Base-by-base conservation (phyloP, 1,139 yeast genomes). In the Candida tetrigidarum region DNA sequence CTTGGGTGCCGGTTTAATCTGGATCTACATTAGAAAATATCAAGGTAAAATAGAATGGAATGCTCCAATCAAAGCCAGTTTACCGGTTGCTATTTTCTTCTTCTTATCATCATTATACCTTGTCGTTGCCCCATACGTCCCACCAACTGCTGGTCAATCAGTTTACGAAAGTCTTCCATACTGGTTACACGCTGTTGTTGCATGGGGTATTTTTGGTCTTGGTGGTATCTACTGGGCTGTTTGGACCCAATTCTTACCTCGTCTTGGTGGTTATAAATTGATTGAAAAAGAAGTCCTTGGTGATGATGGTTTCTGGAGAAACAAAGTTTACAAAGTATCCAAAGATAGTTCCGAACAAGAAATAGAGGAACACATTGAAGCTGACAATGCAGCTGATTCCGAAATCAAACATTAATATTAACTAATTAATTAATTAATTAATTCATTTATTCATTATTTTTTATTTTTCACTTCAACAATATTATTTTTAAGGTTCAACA, bases 151-250 rank as follows among this genome's bases (percentile, higher is more conserved):
- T 33, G 87, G 85, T 28, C 86, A 85, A 66, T 72, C 74, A 40
- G 91, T 85, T 47, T 88, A 86, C 74, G 67, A 80, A 38, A 57
- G 62, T 45, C 69, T 86, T 56, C 96, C 95, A 33, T 89, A 87
- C 69, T 89, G 82, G 76, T 76, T 85, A 46, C 96, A 87, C 63
- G 84, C 92, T 58, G 96, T 87, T 41, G 90, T 86, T 18, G 85
- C 95, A 9, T 80, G 91, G 84, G 93, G 85, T 50, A 74, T 89
- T 37, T 85, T 89, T 55, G 87, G 74, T 6, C 63, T 83, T 47
- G 96, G 96, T 50, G 82, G 77, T 20, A 54, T 77, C 2, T 88
- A 87, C 67, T 89, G 92, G 89, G 50, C 82, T 7, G 63, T 84
- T 14, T 85, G 92, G 88, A 77, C 82, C 39, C 68, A 68, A 50